Evolutionary conservation across 768 basidiomycete species (phyloP).

Genomic region (Russula sp.): DNA sequence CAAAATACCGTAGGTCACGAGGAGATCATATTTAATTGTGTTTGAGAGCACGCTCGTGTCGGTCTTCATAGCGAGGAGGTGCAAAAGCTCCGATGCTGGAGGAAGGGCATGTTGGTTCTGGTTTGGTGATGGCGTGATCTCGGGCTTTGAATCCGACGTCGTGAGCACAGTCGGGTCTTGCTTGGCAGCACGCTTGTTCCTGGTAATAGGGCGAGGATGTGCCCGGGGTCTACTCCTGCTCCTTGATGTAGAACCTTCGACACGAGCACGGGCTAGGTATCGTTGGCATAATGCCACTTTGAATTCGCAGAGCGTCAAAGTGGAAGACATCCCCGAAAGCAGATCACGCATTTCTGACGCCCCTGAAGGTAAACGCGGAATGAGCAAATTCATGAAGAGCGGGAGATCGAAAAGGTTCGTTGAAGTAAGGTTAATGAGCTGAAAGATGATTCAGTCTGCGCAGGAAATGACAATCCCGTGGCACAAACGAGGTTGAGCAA

Average conservation of each 20-base stretch:
- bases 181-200: slow-evolving; percentile 11
- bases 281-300: slow-evolving; percentile 27
- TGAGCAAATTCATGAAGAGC: slow-evolving; percentile 29
- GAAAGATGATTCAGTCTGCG: slow-evolving; percentile 2
- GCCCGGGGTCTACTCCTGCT: slow-evolving; percentile 23
- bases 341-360: slow-evolving; percentile 21
- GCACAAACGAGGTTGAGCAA: slow-evolving; percentile 28
- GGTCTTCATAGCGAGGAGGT: slow-evolving; percentile 12
- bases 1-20: slow-evolving; percentile 25
- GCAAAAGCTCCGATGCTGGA: slow-evolving; percentile 19
- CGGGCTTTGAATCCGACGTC: neutral
- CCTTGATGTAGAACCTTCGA: neutral
- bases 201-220: slow-evolving; percentile 24
- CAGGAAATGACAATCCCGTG: neutral
- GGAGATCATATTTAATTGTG: slow-evolving; percentile 25
- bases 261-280: slow-evolving; percentile 19
- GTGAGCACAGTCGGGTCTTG: neutral
- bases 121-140: neutral
- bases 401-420: slow-evolving; percentile 29
- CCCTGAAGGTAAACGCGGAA: slow-evolving; percentile 24
- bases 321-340: slow-evolving; percentile 25
- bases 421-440: slow-evolving; percentile 32
- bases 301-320: slow-evolving; percentile 25
- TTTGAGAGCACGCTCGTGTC: slow-evolving; percentile 2
- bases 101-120: slow-evolving; percentile 11